These are phyloP conservation scores for Smittium mucronatum DNA, from an alignment of 371 early-diverging fungal genomes.

Conservation along the genomic window DNA sequence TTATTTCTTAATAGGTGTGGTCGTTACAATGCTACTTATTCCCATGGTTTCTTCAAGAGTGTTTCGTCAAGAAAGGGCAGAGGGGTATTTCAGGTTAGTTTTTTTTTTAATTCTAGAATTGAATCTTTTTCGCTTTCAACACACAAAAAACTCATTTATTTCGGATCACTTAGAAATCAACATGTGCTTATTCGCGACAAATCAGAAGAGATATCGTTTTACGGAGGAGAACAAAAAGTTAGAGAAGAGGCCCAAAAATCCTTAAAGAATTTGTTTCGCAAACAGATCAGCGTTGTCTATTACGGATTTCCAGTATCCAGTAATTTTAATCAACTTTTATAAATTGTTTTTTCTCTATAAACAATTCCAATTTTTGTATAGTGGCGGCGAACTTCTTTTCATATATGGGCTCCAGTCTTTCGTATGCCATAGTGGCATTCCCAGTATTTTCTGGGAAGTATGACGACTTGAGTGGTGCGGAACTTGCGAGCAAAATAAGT, in stretches of 20 bases:
- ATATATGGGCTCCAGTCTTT: constrained; percentile 71
- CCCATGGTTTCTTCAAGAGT: constrained; percentile 61
- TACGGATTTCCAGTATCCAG: constrained; percentile 46
- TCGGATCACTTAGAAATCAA: constrained; percentile 19
- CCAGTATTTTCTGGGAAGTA: constrained; percentile 68
- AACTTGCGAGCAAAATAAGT: constrained; percentile 62
- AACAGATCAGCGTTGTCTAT: constrained; percentile 45
- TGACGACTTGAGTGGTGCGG: constrained; percentile 45
- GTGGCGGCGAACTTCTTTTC: constrained; percentile 48
- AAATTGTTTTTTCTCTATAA: not conserved
- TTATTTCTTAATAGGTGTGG: constrained; percentile 56
- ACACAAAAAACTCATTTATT: no score
- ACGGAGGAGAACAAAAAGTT: constrained; percentile 55
- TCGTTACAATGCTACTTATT: constrained; percentile 46
- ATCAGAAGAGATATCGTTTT: constrained; percentile 69
- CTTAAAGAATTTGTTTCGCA: constrained; percentile 38
- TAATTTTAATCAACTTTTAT: not conserved
- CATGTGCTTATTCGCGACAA: constrained; percentile 58
- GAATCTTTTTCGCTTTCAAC: no score
- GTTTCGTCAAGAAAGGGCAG: constrained; percentile 56
- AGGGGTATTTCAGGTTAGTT: constrained; percentile 61
- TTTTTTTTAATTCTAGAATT: no score
- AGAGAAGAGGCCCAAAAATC: constrained; percentile 37
- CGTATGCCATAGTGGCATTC: constrained; percentile 68
- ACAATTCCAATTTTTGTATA: not conserved